Evolutionary conservation across 805 yeast genomes (phyloP).

Genomic region (Lipomyces mesembrius): DNA sequence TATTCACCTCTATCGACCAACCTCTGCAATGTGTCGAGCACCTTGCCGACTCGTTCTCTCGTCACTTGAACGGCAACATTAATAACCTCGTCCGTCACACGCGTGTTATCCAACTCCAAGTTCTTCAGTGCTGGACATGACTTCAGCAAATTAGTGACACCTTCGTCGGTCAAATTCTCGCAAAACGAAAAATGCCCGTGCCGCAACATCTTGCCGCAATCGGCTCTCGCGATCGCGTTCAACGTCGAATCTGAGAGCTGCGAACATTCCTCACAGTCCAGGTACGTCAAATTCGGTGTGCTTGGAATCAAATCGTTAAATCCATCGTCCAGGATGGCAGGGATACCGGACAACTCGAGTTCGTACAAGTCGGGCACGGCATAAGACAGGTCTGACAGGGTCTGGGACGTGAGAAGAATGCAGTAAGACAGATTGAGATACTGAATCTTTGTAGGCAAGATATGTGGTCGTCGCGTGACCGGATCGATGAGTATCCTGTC

Average conservation of each 20-base stretch:
- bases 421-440: constrained; percentile 23
- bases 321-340: constrained; percentile 18
- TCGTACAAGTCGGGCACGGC: constrained; percentile 23
- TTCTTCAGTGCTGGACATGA: constrained; percentile 17
- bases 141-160: constrained; percentile 13
- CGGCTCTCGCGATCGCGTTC: constrained; percentile 1
- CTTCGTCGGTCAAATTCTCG: constrained; percentile 20
- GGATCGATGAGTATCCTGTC: constrained; percentile 13
- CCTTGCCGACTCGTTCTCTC: constrained; percentile 14
- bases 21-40: not conserved
- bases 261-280: constrained; percentile 33
- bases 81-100: constrained; percentile 25
- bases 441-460: constrained; percentile 9
- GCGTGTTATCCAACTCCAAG: constrained; percentile 32
- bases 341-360: constrained; percentile 17
- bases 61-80: constrained; percentile 17
- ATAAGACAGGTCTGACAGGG: constrained; percentile 13
- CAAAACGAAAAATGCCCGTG: constrained; percentile 28
- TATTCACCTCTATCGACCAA: not conserved
- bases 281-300: constrained; percentile 11
- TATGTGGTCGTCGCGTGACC: constrained; percentile 9
- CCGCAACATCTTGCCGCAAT: constrained; percentile 13
- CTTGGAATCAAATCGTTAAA: constrained; percentile 18
- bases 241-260: constrained; percentile 24
- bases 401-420: constrained; percentile 16